A percentile compares a stretch with the other conserved stretches of the same genome.
phyloP scores from a whole-genome alignment of 23 red algal species.

The Gracilaria gracilis region DNA sequence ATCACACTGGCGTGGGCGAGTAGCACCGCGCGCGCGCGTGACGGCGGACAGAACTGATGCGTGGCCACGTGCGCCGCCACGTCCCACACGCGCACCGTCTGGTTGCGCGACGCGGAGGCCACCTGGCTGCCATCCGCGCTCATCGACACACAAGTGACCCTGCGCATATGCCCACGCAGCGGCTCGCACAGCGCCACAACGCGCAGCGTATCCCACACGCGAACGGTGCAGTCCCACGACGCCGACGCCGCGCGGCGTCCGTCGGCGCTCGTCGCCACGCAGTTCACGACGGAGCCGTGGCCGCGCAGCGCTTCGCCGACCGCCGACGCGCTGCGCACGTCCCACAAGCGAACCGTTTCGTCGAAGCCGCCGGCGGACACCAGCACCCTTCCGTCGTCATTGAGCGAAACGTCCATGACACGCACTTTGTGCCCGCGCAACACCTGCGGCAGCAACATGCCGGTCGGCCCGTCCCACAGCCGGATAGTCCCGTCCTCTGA shows the following conservation, averaged over 20 bases:
- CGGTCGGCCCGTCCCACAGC: not conserved
- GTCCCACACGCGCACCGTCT: too few relatives aligned
- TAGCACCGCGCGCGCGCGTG: too few relatives aligned
- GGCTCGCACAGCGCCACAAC: too few relatives aligned
- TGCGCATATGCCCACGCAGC: too few relatives aligned
- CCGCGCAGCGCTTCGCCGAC: not conserved
- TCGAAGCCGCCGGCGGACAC: slow-evolving; percentile 12
- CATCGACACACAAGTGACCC: not conserved
- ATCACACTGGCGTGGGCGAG: too few relatives aligned
- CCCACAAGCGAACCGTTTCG: slow-evolving; percentile 8
- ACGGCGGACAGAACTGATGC: too few relatives aligned
- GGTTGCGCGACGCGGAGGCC: too few relatives aligned
- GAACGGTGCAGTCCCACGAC: not conserved
- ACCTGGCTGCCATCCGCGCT: too few relatives aligned
- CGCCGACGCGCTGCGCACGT: not conserved
- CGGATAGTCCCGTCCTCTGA: not conserved
- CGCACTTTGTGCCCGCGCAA: not conserved
- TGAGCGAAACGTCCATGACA: not conserved
- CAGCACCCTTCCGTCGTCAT: slow-evolving; percentile 12
- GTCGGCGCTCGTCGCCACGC: too few relatives aligned
- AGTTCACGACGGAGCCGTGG: too few relatives aligned
- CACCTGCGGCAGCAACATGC: not conserved
- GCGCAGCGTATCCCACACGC: not conserved
- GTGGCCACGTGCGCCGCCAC: too few relatives aligned
- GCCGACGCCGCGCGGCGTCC: not conserved